phyloP scores from a whole-genome alignment of 2,329 filamentous ascomycete species.

The Chaetothyriales sp. region DNA sequence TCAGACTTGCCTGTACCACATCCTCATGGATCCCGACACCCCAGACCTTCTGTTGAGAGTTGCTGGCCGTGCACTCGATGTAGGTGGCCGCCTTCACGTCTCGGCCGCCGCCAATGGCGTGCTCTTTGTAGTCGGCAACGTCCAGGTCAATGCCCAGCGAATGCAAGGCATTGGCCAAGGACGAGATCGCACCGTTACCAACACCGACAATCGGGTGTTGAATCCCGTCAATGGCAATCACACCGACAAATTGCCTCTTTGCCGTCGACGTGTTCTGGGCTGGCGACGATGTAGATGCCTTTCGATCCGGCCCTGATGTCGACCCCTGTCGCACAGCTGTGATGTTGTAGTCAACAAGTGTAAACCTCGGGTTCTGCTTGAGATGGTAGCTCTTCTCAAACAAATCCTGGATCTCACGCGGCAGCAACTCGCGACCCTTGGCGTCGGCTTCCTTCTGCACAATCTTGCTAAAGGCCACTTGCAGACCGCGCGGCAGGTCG shows the following conservation, averaged over 20 bases:
- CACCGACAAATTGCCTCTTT: constrained; percentile 67
- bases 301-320: constrained; percentile 1
- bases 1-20: constrained; percentile 76
- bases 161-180: constrained; percentile 65
- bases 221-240: constrained; percentile 64
- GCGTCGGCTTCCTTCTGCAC: constrained; percentile 70
- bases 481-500: constrained; percentile 80
- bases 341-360: constrained; percentile 82
- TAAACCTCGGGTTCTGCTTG: constrained; percentile 68
- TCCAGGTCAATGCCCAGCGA: constrained; percentile 72
- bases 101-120: constrained; percentile 67
- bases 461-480: constrained; percentile 76
- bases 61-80: constrained; percentile 69
- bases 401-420: constrained; percentile 69
- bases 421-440: constrained; percentile 68
- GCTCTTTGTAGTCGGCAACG: constrained; percentile 90
- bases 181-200: constrained; percentile 83
- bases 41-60: constrained; percentile 58
- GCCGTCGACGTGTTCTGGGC: constrained; percentile 54
- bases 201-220: constrained; percentile 66
- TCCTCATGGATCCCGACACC: constrained; percentile 86
- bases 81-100: constrained; percentile 90
- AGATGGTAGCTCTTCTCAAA: constrained; percentile 83
- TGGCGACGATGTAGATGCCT: constrained; percentile 1
- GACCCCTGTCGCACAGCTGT: constrained; percentile 59